Evolutionary conservation across 441 rosid genomes (phyloP), one percentile per base, ranked within the genome.

Genomic region (Croton laevigatus): DNA sequence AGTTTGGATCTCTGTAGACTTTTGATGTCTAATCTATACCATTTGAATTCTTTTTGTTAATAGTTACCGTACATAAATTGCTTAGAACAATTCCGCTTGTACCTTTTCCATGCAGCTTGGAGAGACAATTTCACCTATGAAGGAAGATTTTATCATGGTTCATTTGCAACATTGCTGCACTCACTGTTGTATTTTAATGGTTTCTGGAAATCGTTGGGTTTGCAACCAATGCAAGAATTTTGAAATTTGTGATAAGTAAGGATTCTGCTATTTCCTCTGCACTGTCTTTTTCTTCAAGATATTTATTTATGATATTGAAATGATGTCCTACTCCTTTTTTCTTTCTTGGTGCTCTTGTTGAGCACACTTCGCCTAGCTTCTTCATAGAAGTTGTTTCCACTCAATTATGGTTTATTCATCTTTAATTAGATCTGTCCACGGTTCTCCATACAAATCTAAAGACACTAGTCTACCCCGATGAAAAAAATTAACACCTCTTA

Each of bases 141-240:
- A 93, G 88, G 99, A 95, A 72, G 99, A 93, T 78, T 96, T 93
- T 81, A 95, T 95, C 78, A 92, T 95, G 97, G 98, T 96, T 77
- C 97, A 96, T 82, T 82, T 96, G 81, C 99, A 91, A 83, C 89
- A 86, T 78, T 87, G 96, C 68, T 96, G 97, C 81, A 75, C 83
- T 1, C 97, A 95, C 81, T 95, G 99, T 76, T 93, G 97, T 77
- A 78, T 81, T 62, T 80, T 93, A 69, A 93, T 96, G 97, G 98
- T 90, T 49, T 85, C 97, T 2, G 99, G 98, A 65, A 89, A 79
- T 66, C 92, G 90, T 27, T 92, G 98, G 97, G 90, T 87, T 77
- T 96, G 99, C 88, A 83, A 78, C 75, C 93, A 88, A 83, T 96
- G 99, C 93, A 91, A 96, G 81, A 84, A 81, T 72, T 96, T 96